Percentiles rank a stretch among this genome's conserved stretches.
These are phyloP conservation scores for Tetrahymena borealis DNA, from an alignment of 73 alveolate genomes.

Conservation along the genomic window DNA sequence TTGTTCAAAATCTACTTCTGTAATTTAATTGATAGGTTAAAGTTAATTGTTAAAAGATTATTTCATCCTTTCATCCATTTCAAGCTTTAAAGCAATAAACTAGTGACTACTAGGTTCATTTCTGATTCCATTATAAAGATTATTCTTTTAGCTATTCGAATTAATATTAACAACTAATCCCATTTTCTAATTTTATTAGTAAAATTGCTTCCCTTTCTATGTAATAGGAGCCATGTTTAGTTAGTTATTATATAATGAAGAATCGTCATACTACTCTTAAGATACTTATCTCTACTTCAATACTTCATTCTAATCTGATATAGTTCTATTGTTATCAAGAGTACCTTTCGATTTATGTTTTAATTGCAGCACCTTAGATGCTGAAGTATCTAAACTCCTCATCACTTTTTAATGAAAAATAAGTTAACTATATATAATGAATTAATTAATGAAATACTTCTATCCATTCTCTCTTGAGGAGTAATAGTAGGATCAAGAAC, in stretches of 20 bases:
- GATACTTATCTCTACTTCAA: background rate
- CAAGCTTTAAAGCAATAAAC: background rate
- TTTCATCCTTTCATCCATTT: background rate
- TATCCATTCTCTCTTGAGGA: background rate
- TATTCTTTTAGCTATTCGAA: no score
- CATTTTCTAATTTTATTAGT: background rate
- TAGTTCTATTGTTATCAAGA: background rate
- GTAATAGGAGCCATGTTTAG: background rate
- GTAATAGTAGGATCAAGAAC: background rate
- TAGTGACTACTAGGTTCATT: background rate
- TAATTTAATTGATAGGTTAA: background rate
- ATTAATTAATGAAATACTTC: background rate
- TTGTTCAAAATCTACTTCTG: background rate
- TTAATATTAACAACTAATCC: background rate
- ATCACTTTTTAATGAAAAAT: background rate
- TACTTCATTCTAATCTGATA: background rate
- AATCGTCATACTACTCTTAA: background rate
- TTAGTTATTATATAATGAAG: background rate
- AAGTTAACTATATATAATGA: background rate
- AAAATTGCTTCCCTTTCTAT: background rate
- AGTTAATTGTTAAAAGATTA: background rate
- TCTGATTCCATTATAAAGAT: background rate
- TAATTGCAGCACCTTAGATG: background rate
- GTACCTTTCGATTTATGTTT: background rate
- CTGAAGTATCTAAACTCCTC: background rate